Evolutionary conservation across 2,329 filamentous ascomycete species (phyloP).

Genomic region (Hymenoscyphus salicellus): DNA sequence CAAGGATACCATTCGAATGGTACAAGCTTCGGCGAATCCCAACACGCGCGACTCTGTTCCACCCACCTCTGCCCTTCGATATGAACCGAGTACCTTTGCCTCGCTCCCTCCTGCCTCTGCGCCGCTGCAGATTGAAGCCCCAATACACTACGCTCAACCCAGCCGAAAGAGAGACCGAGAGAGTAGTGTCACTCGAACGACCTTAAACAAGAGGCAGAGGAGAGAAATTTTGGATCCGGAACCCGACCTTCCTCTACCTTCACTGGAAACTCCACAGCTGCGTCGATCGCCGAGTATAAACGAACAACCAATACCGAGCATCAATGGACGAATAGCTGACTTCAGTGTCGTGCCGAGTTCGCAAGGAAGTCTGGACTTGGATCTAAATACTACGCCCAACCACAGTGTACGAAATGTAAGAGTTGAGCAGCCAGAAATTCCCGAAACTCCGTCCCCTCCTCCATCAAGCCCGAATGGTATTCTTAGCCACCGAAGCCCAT

Average conservation of each 20-base stretch:
- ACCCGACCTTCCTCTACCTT: slow-evolving; percentile 34
- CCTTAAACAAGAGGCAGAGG: slow-evolving; percentile 31
- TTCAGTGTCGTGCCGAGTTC: slow-evolving; percentile 29
- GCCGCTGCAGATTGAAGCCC: not conserved
- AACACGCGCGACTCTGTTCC: slow-evolving; percentile 34
- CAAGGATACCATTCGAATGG: slow-evolving; percentile 30
- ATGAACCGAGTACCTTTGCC: slow-evolving; percentile 17
- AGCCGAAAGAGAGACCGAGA: slow-evolving; percentile 29
- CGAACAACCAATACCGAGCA: not conserved
- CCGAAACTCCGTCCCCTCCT: slow-evolving; percentile 24
- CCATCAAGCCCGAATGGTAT: slow-evolving; percentile 14
- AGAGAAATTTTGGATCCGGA: slow-evolving; percentile 20
- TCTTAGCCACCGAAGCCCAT: slow-evolving; percentile 10
- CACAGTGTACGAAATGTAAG: slow-evolving; percentile 26
- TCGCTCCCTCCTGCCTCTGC: not conserved
- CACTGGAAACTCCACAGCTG: slow-evolving; percentile 24
- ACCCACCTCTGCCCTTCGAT: slow-evolving; percentile 35
- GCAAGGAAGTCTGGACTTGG: slow-evolving; percentile 25
- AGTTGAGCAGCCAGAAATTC: slow-evolving; percentile 20
- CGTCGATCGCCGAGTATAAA: not conserved
- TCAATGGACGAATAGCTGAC: slow-evolving; percentile 9
- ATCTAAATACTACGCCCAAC: slow-evolving; percentile 10
- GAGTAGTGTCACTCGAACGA: slow-evolving; percentile 17
- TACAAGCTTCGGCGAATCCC: slow-evolving; percentile 29
- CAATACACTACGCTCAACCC: not conserved